Base-by-base conservation (phyloP, 768 basidiomycete species). In the Boletus rufocinnamomeus region DNA sequence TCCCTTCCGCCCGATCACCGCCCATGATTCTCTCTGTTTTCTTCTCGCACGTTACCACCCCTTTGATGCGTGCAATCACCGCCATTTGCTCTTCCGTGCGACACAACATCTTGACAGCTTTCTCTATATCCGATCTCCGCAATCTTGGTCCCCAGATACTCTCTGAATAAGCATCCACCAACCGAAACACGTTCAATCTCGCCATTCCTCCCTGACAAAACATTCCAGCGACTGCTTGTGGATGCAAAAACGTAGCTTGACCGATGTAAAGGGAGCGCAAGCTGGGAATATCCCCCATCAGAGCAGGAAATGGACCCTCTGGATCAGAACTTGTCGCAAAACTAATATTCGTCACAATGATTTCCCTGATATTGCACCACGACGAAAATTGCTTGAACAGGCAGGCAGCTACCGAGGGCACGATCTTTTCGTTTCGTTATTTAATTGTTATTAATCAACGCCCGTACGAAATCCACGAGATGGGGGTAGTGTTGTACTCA, bases 101-200 rank as follows among this genome's bases (percentile, higher is more conserved):
- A 48, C 57, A 55, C 19, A 59, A 25, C 10, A 44, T 55, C 50
- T 54, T 45, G 21, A 61, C 59, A 7, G 75, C 79, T 17, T 60
- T 64, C 69, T 82, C 80, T 14, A 85, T 63, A 62, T 84, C 81
- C 14, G 76, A 75, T 40, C 79, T 71, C 17, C 84, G 77, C 30
- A 85, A 58, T 34, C 85, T 75, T 2, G 74, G 72, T 43, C 82
- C 84, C 85, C 85, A 85, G 28, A 87, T 86, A 56, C 83, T 83
- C 47, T 75, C 79, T 13, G 70, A 68, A 63, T 85, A 85, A 23
- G 76, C 77, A 58, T 86, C 84, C n/a, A 84, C 78, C 7, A 84
- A 72, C 41, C 74, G 70, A 25, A 84, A 66, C 32, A 62, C 48
- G 55, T 69, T 63, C 25, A 84, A 70, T 14, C 52, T 43, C 30